These are phyloP conservation scores for Vanderwaltozyma polyspora DNA, from an alignment of 805 yeast species.

Conservation along the genomic window DNA sequence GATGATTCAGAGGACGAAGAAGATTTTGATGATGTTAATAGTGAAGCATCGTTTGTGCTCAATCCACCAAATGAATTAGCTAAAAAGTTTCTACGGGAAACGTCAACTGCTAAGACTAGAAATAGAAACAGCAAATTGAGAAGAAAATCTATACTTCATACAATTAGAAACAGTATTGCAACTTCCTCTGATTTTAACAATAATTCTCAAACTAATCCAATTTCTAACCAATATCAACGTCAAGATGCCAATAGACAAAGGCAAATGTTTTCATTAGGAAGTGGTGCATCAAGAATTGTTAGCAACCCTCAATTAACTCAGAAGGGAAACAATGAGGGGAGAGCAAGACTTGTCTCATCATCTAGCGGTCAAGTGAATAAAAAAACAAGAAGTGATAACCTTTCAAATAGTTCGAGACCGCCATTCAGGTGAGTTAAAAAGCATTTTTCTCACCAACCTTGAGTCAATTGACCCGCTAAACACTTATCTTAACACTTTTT, in stretches of 20 bases:
- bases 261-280: neutral
- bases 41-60: conserved; percentile 27
- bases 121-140: conserved; percentile 13
- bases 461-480: too few relatives aligned
- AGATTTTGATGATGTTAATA: conserved; percentile 19
- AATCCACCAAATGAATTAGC: conserved; percentile 14
- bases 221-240: neutral
- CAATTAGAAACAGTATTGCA: conserved; percentile 21
- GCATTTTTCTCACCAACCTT: too few relatives aligned
- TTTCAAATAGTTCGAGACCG: conserved; percentile 1
- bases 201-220: too few relatives aligned
- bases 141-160: conserved; percentile 25
- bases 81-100: too few relatives aligned
- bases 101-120: neutral
- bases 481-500: too few relatives aligned
- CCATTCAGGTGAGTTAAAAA: conserved; percentile 1
- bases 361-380: neutral
- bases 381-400: neutral
- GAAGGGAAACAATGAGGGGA: neutral
- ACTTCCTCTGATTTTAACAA: neutral
- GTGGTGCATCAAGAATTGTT: neutral
- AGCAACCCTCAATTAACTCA: neutral
- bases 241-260: neutral
- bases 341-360: neutral
- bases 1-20: conserved; percentile 1